phyloP scores from a whole-genome alignment of 1,139 yeast species.

The Scheffersomyces titani region DNA sequence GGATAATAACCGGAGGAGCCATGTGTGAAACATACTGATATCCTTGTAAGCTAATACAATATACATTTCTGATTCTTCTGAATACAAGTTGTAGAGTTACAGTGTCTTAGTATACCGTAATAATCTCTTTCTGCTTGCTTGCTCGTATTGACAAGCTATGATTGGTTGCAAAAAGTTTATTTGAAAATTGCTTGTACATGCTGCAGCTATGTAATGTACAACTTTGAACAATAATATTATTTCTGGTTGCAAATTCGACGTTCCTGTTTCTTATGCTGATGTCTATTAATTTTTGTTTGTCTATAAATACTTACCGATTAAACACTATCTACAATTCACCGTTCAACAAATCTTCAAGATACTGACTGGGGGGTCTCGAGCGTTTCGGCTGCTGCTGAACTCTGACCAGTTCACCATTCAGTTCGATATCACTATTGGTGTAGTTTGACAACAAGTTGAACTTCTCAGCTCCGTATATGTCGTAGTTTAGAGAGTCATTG shows the following conservation, averaged over 20 bases:
- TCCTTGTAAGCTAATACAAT: too few species aligned
- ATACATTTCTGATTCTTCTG: too few species aligned
- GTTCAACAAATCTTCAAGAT: constrained; percentile 28
- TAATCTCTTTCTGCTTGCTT: not conserved
- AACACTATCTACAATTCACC: not conserved
- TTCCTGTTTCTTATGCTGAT: not conserved
- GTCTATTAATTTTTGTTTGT: not conserved
- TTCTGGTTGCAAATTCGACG: not conserved
- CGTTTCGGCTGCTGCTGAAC: constrained; percentile 4
- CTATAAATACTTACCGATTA: not conserved
- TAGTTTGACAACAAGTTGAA: not conserved
- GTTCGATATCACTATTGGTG: not conserved
- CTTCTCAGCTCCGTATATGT: not conserved
- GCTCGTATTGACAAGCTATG: not conserved
- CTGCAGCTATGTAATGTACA: not conserved
- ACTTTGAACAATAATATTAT: not conserved
- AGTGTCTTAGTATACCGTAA: not conserved
- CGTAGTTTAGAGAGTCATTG: not conserved
- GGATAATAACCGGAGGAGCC: not conserved
- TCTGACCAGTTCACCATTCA: not conserved
- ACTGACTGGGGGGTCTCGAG: constrained; percentile 33
- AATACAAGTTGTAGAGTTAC: not conserved
- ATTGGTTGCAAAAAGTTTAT: not conserved
- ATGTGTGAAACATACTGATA: not conserved
- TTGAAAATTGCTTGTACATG: not conserved